phyloP scores from a whole-genome alignment of 257 asterid genomes.

The Hygrophila difformis region DNA sequence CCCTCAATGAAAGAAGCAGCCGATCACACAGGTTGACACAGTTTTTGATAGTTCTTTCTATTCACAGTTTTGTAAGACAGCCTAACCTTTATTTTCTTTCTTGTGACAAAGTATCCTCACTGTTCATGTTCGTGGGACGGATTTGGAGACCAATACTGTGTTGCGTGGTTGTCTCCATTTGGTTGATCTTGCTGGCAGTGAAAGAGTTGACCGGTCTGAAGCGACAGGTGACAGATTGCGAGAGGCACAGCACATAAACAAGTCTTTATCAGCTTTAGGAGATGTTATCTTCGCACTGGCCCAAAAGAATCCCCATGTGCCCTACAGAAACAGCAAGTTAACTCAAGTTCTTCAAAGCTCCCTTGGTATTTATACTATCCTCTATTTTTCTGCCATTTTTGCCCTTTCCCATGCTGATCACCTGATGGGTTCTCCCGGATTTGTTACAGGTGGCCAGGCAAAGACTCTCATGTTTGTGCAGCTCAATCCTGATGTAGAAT shows the following conservation, averaged over 20 bases:
- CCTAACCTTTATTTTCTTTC: conserved; percentile 17
- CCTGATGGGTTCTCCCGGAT: neutral
- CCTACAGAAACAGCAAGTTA: conserved; percentile 86
- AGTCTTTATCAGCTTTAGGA: conserved; percentile 93
- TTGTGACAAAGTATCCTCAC: conserved; percentile 59
- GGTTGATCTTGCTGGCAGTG: conserved; percentile 98
- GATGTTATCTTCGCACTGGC: conserved; percentile 92
- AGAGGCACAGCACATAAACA: conserved; percentile 93
- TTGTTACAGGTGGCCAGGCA: conserved; percentile 83
- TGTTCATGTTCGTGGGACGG: conserved; percentile 85
- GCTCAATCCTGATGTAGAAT: conserved; percentile 88
- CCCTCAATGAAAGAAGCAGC: conserved; percentile 88
- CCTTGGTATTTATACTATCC: conserved; percentile 46
- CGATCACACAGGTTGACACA: conserved; percentile 77
- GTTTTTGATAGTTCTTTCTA: conserved; percentile 1
- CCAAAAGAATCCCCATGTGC: conserved; percentile 83
- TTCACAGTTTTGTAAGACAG: neutral
- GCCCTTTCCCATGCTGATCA: conserved; percentile 1
- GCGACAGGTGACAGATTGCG: conserved; percentile 84
- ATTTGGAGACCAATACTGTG: conserved; percentile 63
- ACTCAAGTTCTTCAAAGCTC: conserved; percentile 99
- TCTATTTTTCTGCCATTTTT: conserved; percentile 2
- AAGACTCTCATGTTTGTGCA: conserved; percentile 97
- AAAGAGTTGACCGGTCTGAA: conserved; percentile 88
- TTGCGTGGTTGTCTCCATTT: conserved; percentile 88